Conservation (phyloP, 2,329 filamentous ascomycete genomes). For the Aureobasidium zeae region DNA sequence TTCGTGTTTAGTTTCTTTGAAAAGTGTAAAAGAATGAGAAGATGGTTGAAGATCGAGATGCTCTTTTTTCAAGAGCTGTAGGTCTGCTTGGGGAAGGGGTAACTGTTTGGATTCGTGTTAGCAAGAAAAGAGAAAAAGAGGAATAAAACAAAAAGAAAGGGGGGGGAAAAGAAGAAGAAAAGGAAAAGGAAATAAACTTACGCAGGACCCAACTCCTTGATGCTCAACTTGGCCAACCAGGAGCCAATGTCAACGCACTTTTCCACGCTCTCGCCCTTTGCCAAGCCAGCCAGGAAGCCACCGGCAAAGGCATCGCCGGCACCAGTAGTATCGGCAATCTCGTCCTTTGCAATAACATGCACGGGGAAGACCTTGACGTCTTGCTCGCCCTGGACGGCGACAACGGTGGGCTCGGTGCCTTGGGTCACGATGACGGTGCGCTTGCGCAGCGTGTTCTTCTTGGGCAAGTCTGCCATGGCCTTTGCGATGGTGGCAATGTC, state of each 20-base stretch:
- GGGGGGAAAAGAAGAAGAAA: too few species aligned
- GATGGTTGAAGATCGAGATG: too few species aligned
- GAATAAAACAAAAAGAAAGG: conserved; percentile 8
- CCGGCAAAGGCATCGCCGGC: conserved; percentile 94
- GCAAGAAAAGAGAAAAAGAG: not conserved
- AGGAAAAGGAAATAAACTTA: conserved; percentile 52
- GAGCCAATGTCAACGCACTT: conserved; percentile 83
- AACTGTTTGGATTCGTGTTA: conserved; percentile 19
- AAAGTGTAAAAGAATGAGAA: too few species aligned
- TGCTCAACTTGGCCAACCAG: conserved; percentile 89
- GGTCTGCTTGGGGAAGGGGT: conserved; percentile 32
- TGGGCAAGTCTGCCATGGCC: conserved; percentile 76
- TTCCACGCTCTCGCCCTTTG: conserved; percentile 72
- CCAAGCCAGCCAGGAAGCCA: conserved; percentile 81
- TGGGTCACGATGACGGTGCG: conserved; percentile 89
- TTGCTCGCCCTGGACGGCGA: conserved; percentile 53
- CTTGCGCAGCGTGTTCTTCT: conserved; percentile 79
- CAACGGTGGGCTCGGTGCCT: conserved; percentile 81
- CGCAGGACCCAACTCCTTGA: conserved; percentile 92
- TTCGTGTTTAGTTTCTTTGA: too few species aligned
- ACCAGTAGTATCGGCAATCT: conserved; percentile 94
- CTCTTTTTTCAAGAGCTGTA: conserved; percentile 23
- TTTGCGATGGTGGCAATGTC: conserved; percentile 79
- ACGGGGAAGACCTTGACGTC: conserved; percentile 71
- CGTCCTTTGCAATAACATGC: conserved; percentile 61